Evolutionary conservation across 306 rosid genomes (phyloP), one percentile per base, ranked within the genome.

Genomic region (Dalbergia cochinchinensis): DNA sequence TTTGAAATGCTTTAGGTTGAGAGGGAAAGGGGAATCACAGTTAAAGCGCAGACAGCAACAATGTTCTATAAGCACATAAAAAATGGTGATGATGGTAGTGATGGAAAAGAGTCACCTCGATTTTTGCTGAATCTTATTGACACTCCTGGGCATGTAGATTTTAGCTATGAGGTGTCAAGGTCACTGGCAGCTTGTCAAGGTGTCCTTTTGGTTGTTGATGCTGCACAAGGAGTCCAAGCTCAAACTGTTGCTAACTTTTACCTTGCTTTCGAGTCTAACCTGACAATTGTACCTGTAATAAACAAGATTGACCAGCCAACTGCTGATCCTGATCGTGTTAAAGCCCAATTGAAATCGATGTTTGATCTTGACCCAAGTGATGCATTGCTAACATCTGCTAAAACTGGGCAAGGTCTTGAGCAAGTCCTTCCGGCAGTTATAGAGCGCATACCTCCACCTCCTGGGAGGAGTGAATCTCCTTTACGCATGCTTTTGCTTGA

Each of bases 111-210:
- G 68, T 69, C 85, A 51, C 75, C 78, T 19, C 78, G 74, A 16
- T 94, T 76, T 78, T 80, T 94, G 70, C 72, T 94, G 47, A 94
- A 94, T 84, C 89, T 94, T 83, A 88, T 94, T 61, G 98, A 94
- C 80, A 94, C 98, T 0, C 97, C 98, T 3, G 97, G 98, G 37
- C 98, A 94, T 79, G 98, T 94, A 76, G 98, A 92, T 82, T 94
- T 94, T 71, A 94, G 92, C 83, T 94, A 90, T 83, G 98, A 94
- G 81, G 98, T 94, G 37, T 94, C 98, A 4, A 90, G 98, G 77
- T 94, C 98, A 64, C 83, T 92, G 58, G 98, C 96, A 18, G 98
- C 98, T 84, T 94, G 98, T 89, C 98, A 94, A 65, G 97, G 97
- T 69, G 96, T 85, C 34, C 98, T 94, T 86, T 85, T 92, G 84